These are phyloP conservation scores for Pelargonium australe DNA, from an alignment of 441 rosid species.

Conservation along the genomic window DNA sequence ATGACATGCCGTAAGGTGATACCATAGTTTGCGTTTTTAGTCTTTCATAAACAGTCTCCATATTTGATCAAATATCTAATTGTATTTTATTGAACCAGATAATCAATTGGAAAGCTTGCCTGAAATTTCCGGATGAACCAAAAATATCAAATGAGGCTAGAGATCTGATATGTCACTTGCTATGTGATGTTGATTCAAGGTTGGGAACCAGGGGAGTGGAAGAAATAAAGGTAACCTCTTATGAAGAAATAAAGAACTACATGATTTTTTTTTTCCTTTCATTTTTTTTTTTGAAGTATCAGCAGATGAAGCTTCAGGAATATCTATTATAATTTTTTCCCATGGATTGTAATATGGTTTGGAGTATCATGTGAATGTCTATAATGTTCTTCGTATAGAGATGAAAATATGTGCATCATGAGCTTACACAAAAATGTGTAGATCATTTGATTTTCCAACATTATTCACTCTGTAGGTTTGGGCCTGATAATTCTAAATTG, in stretches of 20 bases:
- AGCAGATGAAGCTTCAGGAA: slow-evolving; percentile 13
- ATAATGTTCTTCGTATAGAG: neutral
- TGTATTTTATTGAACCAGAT: slow-evolving; percentile 20
- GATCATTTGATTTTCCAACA: neutral
- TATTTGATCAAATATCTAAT: neutral
- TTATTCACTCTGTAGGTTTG: neutral
- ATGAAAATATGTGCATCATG: neutral
- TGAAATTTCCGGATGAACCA: slow-evolving; percentile 90
- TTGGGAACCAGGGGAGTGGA: slow-evolving; percentile 86
- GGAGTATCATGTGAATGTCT: neutral
- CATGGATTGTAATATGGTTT: neutral
- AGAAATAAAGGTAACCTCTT: slow-evolving; percentile 62
- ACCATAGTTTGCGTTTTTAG: slow-evolving; percentile 19
- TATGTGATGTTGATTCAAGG: slow-evolving; percentile 84
- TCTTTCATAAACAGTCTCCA: neutral
- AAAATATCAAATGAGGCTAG: slow-evolving; percentile 76
- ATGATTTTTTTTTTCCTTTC: neutral
- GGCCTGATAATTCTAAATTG: neutral
- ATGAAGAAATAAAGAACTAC: neutral
- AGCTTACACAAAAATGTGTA: neutral
- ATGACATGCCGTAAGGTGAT: slow-evolving; percentile 82
- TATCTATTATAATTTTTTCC: slow-evolving; percentile 1
- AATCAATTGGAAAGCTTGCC: slow-evolving; percentile 65
- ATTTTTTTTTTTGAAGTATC: neutral
- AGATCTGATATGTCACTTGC: slow-evolving; percentile 79